Conservation (phyloP, 306 rosid genomes). For the Vigna radiata region DNA sequence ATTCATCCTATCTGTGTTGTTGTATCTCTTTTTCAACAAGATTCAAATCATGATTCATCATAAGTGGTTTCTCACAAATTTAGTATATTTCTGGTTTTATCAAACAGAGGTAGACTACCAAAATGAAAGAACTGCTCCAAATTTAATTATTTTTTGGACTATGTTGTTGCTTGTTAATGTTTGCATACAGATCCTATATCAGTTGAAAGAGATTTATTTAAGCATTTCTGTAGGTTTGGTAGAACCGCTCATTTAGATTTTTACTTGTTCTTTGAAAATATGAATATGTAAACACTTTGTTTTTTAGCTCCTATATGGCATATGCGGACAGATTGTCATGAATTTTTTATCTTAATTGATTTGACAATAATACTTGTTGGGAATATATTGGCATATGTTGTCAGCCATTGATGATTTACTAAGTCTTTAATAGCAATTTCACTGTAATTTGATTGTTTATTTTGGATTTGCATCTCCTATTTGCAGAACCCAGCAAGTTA, state of each 20-base stretch:
- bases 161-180: constrained; percentile 11
- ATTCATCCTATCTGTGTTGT: neutral
- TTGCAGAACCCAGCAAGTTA: constrained; percentile 64
- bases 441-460: constrained; percentile 23
- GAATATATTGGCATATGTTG: constrained; percentile 16
- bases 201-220: constrained; percentile 10
- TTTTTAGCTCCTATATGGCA: constrained; percentile 28
- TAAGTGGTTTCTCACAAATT: neutral
- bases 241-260: neutral
- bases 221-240: constrained; percentile 28
- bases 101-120: neutral
- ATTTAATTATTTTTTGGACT: constrained; percentile 37
- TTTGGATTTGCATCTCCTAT: constrained; percentile 47
- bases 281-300: constrained; percentile 5
- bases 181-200: neutral
- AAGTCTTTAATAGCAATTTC: constrained; percentile 27
- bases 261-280: neutral
- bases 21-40: neutral
- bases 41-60: constrained; percentile 30
- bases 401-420: constrained; percentile 18
- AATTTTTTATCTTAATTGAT: neutral
- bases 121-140: neutral
- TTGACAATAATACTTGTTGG: constrained; percentile 34
- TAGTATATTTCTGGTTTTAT: constrained; percentile 8
- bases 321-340: constrained; percentile 23